Conservation (phyloP, 2,329 filamentous ascomycete species). For the Xylaria sp. region DNA sequence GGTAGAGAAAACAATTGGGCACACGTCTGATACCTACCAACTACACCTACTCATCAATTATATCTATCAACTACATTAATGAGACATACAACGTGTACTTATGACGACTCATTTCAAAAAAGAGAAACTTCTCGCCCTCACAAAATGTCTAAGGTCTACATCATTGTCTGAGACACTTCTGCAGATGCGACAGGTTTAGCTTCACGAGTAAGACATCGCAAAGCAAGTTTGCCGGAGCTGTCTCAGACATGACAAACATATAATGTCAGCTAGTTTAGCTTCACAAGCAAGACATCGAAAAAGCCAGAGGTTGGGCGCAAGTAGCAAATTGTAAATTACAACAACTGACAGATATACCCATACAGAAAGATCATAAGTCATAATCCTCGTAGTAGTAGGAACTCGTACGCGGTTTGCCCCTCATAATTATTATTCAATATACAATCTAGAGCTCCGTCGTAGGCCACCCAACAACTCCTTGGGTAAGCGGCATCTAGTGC, state of each 20-base stretch:
- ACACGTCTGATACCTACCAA: background rate
- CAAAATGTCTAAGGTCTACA: background rate
- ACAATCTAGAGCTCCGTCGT: constrained; percentile 8
- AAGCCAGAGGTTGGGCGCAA: background rate
- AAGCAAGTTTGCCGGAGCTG: no score
- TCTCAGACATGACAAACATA: background rate
- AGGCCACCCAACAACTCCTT: background rate
- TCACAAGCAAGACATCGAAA: background rate
- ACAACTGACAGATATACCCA: background rate
- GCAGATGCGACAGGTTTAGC: no score
- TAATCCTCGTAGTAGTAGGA: background rate
- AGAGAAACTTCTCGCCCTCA: background rate
- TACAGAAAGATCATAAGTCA: constrained; percentile 2
- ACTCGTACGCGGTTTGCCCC: background rate
- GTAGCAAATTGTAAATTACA: background rate
- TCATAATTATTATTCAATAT: background rate
- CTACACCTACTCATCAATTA: no score
- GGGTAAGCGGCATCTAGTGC: constrained; percentile 46
- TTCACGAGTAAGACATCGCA: no score
- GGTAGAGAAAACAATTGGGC: background rate
- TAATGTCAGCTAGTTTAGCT: background rate
- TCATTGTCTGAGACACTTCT: background rate
- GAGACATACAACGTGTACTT: background rate
- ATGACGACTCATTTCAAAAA: background rate
- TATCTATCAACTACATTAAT: background rate